phyloP scores from a whole-genome alignment of 192 early-diverging fungal species.

The Coemansia sp. region DNA sequence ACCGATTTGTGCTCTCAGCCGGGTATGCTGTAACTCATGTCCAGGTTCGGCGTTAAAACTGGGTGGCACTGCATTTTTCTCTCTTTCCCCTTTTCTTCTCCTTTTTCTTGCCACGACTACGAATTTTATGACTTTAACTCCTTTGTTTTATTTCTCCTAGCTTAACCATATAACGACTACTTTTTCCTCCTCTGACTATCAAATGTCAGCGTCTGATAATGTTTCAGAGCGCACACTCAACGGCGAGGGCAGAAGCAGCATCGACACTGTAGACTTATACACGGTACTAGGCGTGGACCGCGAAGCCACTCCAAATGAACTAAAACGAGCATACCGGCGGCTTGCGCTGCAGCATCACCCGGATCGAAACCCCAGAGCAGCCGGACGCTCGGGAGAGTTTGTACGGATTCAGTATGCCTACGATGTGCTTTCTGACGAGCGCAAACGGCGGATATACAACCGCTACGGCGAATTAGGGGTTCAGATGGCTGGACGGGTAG shows the following conservation, averaged over 20 bases:
- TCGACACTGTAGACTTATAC: constrained; percentile 72
- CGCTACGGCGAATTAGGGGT: constrained; percentile 80
- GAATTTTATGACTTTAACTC: too few relatives aligned
- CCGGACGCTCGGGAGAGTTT: constrained; percentile 68
- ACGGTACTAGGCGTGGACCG: constrained; percentile 75
- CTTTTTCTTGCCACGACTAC: too few relatives aligned
- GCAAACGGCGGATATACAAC: constrained; percentile 88
- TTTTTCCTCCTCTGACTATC: too few relatives aligned
- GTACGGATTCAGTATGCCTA: constrained; percentile 85
- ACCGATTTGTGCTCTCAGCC: too few relatives aligned
- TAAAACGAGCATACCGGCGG: constrained; percentile 77
- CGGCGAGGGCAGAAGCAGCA: constrained; percentile 5
- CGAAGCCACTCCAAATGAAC: constrained; percentile 66
- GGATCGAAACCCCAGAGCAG: constrained; percentile 77
- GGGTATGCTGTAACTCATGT: too few relatives aligned
- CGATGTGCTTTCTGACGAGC: constrained; percentile 68
- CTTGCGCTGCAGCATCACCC: constrained; percentile 87
- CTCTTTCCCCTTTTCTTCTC: too few relatives aligned
- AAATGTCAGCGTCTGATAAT: constrained; percentile 19
- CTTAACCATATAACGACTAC: too few relatives aligned
- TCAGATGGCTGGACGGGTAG: constrained; percentile 69
- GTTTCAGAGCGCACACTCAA: constrained; percentile 33
- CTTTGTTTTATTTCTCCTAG: too few relatives aligned
- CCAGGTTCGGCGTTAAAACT: too few relatives aligned
- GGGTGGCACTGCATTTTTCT: too few relatives aligned